Evolutionary conservation across 306 rosid genomes (phyloP).

Genomic region (Adenanthera pavonina): DNA sequence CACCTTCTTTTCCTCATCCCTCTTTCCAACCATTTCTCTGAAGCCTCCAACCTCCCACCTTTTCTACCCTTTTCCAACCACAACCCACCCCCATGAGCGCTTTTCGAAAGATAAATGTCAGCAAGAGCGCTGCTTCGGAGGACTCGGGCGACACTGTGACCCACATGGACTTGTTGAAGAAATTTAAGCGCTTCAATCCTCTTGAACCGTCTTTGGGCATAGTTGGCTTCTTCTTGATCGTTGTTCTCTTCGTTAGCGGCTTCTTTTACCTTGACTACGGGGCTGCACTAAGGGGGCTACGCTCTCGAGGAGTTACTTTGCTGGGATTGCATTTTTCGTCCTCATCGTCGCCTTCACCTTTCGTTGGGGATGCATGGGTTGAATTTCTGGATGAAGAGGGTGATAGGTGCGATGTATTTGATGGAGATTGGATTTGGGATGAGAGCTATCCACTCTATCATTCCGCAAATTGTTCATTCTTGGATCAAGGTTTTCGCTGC

Average conservation of each 20-base stretch:
- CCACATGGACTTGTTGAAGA: conserved; percentile 61
- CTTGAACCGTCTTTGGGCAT: conserved; percentile 65
- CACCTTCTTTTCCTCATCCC: conserved; percentile 11
- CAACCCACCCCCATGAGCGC: conserved; percentile 12
- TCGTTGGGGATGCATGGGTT: conserved; percentile 26
- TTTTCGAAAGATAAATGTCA: conserved; percentile 38
- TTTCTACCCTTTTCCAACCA: conserved; percentile 7
- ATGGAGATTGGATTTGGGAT: conserved; percentile 94
- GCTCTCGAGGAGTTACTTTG: conserved; percentile 44
- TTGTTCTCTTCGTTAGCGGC: conserved; percentile 54
- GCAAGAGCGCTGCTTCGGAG: conserved; percentile 42
- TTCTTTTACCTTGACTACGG: conserved; percentile 67
- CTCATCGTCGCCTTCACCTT: conserved; percentile 20
- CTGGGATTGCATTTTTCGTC: conserved; percentile 43
- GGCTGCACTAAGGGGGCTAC: conserved; percentile 37
- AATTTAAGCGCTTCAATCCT: conserved; percentile 68
- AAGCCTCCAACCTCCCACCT: conserved; percentile 9
- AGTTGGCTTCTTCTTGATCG: conserved; percentile 54
- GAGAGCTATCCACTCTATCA: conserved; percentile 78
- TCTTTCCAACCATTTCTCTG: not conserved
- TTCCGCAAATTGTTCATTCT: conserved; percentile 67
- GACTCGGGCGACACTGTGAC: conserved; percentile 41
- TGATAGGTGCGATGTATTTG: conserved; percentile 66
- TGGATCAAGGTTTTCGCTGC: conserved; percentile 83
- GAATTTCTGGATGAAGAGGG: conserved; percentile 60